Conservation (phyloP, 495 filamentous ascomycete genomes). For the Rhypophila decipiens region DNA sequence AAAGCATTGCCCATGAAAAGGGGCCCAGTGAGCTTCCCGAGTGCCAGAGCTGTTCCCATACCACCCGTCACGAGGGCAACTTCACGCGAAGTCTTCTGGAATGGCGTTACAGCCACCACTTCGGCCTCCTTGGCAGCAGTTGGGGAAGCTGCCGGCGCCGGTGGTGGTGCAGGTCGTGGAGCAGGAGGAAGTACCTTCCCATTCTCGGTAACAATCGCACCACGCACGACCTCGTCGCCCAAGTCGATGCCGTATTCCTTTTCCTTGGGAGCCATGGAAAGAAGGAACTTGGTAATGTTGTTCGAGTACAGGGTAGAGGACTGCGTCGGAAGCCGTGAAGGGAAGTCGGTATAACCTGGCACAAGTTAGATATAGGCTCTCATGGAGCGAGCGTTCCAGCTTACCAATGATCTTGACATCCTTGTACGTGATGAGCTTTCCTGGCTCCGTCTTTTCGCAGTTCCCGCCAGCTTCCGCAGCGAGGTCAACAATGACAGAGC, state of each 20-base stretch:
- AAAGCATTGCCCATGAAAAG: conserved; percentile 78
- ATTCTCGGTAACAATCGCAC: conserved; percentile 68
- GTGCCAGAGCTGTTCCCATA: conserved; percentile 62
- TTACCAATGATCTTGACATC: conserved; percentile 73
- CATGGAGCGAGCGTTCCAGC: conserved; percentile 5
- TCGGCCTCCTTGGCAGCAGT: conserved; percentile 48
- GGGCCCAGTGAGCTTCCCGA: conserved; percentile 71
- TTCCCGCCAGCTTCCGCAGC: conserved; percentile 78
- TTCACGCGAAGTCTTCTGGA: conserved; percentile 67
- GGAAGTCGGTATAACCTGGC: conserved; percentile 71
- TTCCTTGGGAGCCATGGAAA: conserved; percentile 69
- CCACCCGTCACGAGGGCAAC: conserved; percentile 62
- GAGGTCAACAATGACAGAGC: conserved; percentile 74
- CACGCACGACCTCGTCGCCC: conserved; percentile 72
- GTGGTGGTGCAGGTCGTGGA: conserved; percentile 64
- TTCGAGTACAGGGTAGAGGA: conserved; percentile 79
- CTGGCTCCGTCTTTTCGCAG: conserved; percentile 66
- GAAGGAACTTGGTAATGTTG: conserved; percentile 76
- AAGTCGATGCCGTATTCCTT: conserved; percentile 69
- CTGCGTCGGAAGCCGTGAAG: conserved; percentile 72
- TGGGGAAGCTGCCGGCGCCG: conserved; percentile 49
- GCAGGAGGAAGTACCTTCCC: conserved; percentile 67
- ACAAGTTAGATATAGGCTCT: conserved; percentile 5
- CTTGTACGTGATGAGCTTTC: conserved; percentile 59
- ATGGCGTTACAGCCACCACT: conserved; percentile 62